phyloP scores from a whole-genome alignment of 768 basidiomycete species.

The Mycena polygramma region DNA sequence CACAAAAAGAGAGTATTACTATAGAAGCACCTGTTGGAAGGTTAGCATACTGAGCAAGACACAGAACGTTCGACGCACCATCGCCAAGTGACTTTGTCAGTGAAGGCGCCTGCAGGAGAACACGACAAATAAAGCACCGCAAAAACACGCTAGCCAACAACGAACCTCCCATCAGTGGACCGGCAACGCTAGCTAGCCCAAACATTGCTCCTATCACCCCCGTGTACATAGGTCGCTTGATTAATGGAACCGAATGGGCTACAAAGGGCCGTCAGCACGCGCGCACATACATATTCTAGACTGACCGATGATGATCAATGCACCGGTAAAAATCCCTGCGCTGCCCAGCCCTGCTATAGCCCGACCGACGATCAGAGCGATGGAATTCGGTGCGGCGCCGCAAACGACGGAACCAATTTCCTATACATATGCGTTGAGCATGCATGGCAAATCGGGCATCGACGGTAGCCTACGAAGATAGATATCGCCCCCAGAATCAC shows the following conservation, averaged over 20 bases:
- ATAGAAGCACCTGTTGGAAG: conserved; percentile 48
- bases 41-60: neutral
- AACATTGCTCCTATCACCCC: conserved; percentile 52
- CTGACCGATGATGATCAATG: conserved; percentile 34
- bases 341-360: conserved; percentile 61
- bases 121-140: no score
- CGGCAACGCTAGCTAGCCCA: conserved; percentile 40
- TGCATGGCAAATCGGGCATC: no score
- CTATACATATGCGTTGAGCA: no score
- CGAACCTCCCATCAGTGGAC: conserved; percentile 47
- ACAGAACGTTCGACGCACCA: neutral
- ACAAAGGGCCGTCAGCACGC: neutral
- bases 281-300: neutral
- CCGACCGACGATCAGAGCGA: conserved; percentile 55
- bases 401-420: conserved; percentile 59
- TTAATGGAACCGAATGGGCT: conserved; percentile 45
- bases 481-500: conserved; percentile 38
- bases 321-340: conserved; percentile 47
- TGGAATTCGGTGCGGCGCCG: conserved; percentile 47
- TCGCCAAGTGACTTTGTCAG: conserved; percentile 3
- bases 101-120: no score
- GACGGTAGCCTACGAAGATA: conserved; percentile 46
- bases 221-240: conserved; percentile 49
- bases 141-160: no score
- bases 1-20: conserved; percentile 13